Evolutionary conservation across 176 grass and related monocot species (phyloP), one percentile per base, ranked within the genome.

Genomic region (Aegilops longissima): DNA sequence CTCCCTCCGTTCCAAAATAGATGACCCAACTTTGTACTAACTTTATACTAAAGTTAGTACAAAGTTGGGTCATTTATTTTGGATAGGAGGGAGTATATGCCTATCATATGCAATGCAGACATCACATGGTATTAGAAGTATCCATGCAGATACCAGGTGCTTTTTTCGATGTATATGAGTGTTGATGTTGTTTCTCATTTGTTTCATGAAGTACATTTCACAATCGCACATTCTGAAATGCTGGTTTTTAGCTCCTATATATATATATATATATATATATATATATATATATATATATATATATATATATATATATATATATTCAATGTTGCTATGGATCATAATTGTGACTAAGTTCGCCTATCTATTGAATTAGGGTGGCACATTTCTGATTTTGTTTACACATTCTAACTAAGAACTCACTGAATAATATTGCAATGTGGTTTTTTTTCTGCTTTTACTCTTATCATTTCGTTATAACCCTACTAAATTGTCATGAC

Each of bases 401-500:
- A 70, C 58, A 63, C 56, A 31, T 47, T 54, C 30, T 88, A 76
- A 75, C 20, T 76, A 58, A 12, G 72, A 61, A 84, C 56, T 40
- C n/a, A 59, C 23, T 10, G 47, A 29, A 75, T 87, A 47, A 75
- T 84, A 61, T 47, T 49, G 45, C 69, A 49, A 52, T 66, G 12
- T 51, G 7, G 7, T 61, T 84, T 66, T 79, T 61, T 84, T 73
- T 66, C 84, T 27, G 62, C 76, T 69, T 47, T 12, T 80, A 40
- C 16, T 59, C 36, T 25, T 81, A 76, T 81, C 10, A n/a, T 81
- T n/a, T 78, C 9, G 34, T 87, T 88, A 71, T 56, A 71, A 33
- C 61, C 69, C 18, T 45, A 31, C 27, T 51, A 25, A 78, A 20
- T 80, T 25, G 40, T 87, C 31, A 81, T 67, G 52, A 66, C 65